Conservation (phyloP, 768 basidiomycete genomes). For the Rhodotorula paludigena region DNA sequence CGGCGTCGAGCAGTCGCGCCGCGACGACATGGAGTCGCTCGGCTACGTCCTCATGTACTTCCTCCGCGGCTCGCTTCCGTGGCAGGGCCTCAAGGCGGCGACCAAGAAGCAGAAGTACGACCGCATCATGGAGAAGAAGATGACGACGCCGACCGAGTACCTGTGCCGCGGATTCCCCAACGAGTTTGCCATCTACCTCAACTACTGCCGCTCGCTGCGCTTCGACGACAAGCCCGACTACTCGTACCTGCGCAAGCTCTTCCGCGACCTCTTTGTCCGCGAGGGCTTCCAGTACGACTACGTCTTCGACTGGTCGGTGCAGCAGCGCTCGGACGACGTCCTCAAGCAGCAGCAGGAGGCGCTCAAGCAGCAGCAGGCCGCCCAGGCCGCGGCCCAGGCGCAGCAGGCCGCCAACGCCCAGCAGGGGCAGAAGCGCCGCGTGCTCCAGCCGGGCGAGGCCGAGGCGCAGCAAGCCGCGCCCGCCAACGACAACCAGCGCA, state of each 20-base stretch:
- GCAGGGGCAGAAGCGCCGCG: conserved; percentile 25
- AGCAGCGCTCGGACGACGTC: conserved; percentile 49
- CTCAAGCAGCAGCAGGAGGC: conserved; percentile 7
- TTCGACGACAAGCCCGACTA: conserved; percentile 99
- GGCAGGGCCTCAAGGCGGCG: conserved; percentile 99
- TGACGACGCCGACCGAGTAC: conserved; percentile 92
- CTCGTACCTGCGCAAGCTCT: conserved; percentile 97
- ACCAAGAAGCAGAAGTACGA: conserved; percentile 99
- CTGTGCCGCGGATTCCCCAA: conserved; percentile 99
- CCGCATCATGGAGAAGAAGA: conserved; percentile 99
- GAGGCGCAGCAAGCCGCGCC: conserved; percentile 12
- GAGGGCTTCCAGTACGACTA: conserved; percentile 97
- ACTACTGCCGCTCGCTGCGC: conserved; percentile 96
- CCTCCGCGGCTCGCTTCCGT: conserved; percentile 93
- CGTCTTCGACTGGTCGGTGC: conserved; percentile 94
- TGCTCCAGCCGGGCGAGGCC: conserved; percentile 32
- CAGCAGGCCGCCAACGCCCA: conserved; percentile 16
- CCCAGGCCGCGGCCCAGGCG: conserved; percentile 8
- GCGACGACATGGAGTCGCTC: conserved; percentile 95
- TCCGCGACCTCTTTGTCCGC: conserved; percentile 59
- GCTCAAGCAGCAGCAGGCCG: conserved; percentile 4
- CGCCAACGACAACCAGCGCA: conserved; percentile 30
- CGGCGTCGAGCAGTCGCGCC: conserved; percentile 95
- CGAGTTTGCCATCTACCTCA: conserved; percentile 98
- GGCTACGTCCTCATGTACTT: conserved; percentile 99